Percentiles rank a stretch among this genome's conserved stretches.
These are phyloP conservation scores for Cladosporium sp. DNA, from an alignment of 2,329 filamentous ascomycete genomes.

Conservation along the genomic window DNA sequence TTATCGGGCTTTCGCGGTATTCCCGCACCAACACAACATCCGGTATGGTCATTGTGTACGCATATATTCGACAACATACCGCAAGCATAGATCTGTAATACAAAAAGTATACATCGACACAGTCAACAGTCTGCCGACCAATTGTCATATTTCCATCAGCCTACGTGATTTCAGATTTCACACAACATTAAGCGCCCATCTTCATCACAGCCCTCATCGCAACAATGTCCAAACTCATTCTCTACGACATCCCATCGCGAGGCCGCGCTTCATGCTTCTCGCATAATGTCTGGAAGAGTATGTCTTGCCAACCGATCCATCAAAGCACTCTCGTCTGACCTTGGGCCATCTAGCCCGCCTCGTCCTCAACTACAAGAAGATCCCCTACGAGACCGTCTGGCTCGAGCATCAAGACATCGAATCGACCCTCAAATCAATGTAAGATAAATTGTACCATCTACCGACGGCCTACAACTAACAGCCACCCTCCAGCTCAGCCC, in stretches of 20 bases:
- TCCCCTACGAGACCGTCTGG: conserved; percentile 40
- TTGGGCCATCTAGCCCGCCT: conserved; percentile 24
- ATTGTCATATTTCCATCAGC: no score
- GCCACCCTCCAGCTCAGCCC: background rate
- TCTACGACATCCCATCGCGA: conserved; percentile 19
- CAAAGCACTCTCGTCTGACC: no score
- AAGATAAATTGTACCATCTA: background rate
- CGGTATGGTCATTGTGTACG: background rate
- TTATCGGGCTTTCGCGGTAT: background rate
- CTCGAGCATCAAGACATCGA: conserved; percentile 44
- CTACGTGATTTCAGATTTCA: no score
- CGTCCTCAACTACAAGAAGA: conserved; percentile 42
- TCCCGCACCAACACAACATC: background rate
- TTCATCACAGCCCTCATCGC: no score
- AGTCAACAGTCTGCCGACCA: background rate
- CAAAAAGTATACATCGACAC: background rate
- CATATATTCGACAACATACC: background rate
- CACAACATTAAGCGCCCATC: no score
- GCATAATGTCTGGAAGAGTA: conserved; percentile 2
- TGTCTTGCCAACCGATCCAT: no score
- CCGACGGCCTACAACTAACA: background rate
- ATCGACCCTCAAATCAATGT: conserved; percentile 39
- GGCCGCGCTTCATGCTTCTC: conserved; percentile 4
- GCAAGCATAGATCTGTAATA: background rate
- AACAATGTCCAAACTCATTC: conserved; percentile 9